Percentiles rank a stretch among this genome's conserved stretches.
phyloP scores from a whole-genome alignment of 23 red algal species.

The Gracilaria gracilis region DNA sequence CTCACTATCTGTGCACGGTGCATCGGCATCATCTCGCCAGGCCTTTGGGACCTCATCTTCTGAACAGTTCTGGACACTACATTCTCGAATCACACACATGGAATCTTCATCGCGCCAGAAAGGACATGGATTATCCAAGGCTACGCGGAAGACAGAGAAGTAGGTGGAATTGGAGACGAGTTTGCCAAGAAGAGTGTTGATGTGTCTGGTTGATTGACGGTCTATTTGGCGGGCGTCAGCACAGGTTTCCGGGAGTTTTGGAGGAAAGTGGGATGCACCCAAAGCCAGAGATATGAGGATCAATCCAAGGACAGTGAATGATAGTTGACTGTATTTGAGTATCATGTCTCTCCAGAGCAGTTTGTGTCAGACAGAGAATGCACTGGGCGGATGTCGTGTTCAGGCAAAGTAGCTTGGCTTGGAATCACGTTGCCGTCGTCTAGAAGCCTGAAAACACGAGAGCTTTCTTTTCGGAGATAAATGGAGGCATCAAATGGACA shows the following conservation, averaged over 20 bases:
- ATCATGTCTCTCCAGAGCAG: background rate
- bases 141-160: constrained; percentile 91
- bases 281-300: constrained; percentile 12
- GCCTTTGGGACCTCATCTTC: constrained; percentile 78
- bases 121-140: constrained; percentile 85
- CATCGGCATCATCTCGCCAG: constrained; percentile 45
- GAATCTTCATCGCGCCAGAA: constrained; percentile 82
- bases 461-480: too few relatives aligned
- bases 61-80: constrained; percentile 77
- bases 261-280: background rate
- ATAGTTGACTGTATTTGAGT: background rate
- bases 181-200: constrained; percentile 23
- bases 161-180: constrained; percentile 71
- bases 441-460: too few relatives aligned
- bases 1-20: background rate
- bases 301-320: background rate
- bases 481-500: too few relatives aligned
- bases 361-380: background rate
- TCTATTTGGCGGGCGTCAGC: constrained; percentile 34
- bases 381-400: background rate
- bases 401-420: background rate
- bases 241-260: constrained; percentile 24
- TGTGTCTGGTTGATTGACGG: constrained; percentile 6
- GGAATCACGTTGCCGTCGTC: too few relatives aligned
- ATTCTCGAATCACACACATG: constrained; percentile 86